Evolutionary conservation across 768 basidiomycete species (phyloP).

Genomic region (Xerocomus brunneocitrinus): DNA sequence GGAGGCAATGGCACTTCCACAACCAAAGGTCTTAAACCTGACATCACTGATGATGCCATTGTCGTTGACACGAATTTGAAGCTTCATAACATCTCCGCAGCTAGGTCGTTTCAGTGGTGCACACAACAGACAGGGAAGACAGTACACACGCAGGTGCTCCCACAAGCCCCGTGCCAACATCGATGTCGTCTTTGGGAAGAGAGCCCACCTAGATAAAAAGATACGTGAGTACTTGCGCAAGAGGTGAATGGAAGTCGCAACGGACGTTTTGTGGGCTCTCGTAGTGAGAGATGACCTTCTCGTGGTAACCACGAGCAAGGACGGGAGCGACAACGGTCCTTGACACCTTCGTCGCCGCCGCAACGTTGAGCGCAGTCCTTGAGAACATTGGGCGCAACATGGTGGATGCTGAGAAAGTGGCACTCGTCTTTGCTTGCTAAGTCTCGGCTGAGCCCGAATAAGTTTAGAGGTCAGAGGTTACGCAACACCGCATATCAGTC

Average conservation of each 20-base stretch:
- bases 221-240: conserved; percentile 48
- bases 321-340: conserved; percentile 45
- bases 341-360: conserved; percentile 40
- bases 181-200: conserved; percentile 82
- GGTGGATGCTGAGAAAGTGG: conserved; percentile 35
- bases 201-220: conserved; percentile 74
- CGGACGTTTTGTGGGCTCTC: conserved; percentile 94
- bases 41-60: conserved; percentile 95
- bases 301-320: conserved; percentile 76
- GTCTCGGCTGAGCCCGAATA: conserved; percentile 23
- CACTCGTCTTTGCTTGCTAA: conserved; percentile 4
- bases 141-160: conserved; percentile 88
- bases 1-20: conserved; percentile 96
- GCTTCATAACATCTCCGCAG: conserved; percentile 98
- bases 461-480: neutral
- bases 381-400: conserved; percentile 68
- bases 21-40: conserved; percentile 99
- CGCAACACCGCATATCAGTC: neutral
- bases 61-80: conserved; percentile 96
- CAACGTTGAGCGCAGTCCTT: conserved; percentile 43
- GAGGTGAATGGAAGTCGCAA: conserved; percentile 33
- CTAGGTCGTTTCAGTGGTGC: conserved; percentile 38
- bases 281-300: conserved; percentile 97
- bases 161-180: conserved; percentile 97
- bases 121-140: conserved; percentile 2